Evolutionary conservation across 805 yeast genomes (phyloP), one percentile per base, ranked within the genome.

Genomic region (Cyberlindnera mycetangii): DNA sequence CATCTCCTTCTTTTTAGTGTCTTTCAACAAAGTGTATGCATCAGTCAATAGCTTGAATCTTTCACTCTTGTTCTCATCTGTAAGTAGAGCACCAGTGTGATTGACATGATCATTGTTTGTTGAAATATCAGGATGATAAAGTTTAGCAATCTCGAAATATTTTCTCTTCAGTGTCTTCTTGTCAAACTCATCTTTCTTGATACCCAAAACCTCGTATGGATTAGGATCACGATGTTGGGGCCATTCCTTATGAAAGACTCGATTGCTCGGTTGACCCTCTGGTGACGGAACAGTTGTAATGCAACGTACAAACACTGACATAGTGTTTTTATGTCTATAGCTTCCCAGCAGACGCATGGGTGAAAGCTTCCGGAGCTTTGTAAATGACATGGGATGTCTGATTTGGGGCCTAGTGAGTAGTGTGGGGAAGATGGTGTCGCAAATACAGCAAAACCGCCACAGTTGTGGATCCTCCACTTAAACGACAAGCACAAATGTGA

Each of bases 101-200:
- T 65, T 61, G 8, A 60, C 27, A 3, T 52, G 37, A 0, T 63
- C 52, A 0, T 50, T 44, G 27, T 62, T 60, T 15, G 55, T 48
- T 3, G 70, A 55, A 3, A 74, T 60, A 58, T 89, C 97, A 0
- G 97, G 97, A 60, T 89, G 97, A 55, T 89, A 89, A 9, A 81
- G 58, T 61, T 85, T 86, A 10, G 89, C 89, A 37, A 79, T 67
- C 42, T 75, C 70, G 52, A 75, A 77, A 56, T 83, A 85, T 36
- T 73, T 72, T 20, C 65, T 50, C 48, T 77, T 77, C 39, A 83
- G 63, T 24, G 60, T 50, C 10, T 54, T 61, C 39, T 61, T 61
- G 44, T 73, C 72, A 34, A 74, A 62, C 19, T 59, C 59, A 1
- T 54, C 53, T 0, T 62, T 60, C 5, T 49, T 49, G 20, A 78